A percentile compares a stretch with the other conserved stretches of the same genome.
phyloP scores from a whole-genome alignment of 129 eudicot species.

The Lactuca sativa region DNA sequence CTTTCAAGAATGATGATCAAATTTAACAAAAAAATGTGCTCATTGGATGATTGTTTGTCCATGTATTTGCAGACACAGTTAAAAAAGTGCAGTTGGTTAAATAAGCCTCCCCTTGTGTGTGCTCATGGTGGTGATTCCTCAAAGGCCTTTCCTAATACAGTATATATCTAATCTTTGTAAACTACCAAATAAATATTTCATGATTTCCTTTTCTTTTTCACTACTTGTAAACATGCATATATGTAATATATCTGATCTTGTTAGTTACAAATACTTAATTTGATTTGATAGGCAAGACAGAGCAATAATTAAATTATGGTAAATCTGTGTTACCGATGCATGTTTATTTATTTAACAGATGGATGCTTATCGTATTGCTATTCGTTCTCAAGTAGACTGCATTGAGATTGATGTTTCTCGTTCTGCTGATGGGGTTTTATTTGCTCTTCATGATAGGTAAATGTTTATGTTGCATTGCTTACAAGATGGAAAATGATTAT shows the following conservation, averaged over 20 bases:
- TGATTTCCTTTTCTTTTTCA: not conserved
- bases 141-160: conserved; percentile 95
- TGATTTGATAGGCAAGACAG: too few relatives aligned
- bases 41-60: conserved; percentile 17
- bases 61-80: conserved; percentile 58
- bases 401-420: conserved; percentile 98
- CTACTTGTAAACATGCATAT: not conserved
- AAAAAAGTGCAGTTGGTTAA: conserved; percentile 77
- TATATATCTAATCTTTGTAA: conserved; percentile 37
- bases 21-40: not conserved
- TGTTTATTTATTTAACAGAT: conserved; percentile 44
- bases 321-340: not conserved
- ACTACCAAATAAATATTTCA: not conserved
- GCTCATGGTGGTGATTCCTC: conserved; percentile 99
- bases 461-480: conserved; percentile 3
- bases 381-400: conserved; percentile 77
- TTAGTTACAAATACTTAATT: too few relatives aligned
- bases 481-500: conserved; percentile 12
- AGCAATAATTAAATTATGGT: not conserved
- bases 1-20: not conserved
- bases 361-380: conserved; percentile 76
- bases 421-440: conserved; percentile 85
- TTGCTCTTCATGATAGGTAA: conserved; percentile 97
- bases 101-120: conserved; percentile 84
- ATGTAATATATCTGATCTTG: conserved; percentile 11